Conservation (phyloP, 148 eudicot species). For the Chenopodium formosanum region DNA sequence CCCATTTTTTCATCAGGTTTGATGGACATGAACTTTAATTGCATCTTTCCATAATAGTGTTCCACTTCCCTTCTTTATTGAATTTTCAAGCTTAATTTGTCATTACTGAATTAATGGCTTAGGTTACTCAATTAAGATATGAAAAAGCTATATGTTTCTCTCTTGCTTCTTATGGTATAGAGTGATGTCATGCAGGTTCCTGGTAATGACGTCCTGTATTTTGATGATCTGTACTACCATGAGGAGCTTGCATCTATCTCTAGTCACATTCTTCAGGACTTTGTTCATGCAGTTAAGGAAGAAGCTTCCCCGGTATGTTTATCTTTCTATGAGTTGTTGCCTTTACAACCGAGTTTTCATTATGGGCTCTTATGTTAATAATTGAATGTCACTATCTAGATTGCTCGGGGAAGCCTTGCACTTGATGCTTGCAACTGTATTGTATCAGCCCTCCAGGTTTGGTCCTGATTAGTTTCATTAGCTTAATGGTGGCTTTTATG, state of each 20-base stretch:
- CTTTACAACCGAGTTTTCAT: slow-evolving; percentile 8
- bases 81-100: neutral
- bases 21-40: neutral
- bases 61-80: neutral
- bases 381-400: slow-evolving; percentile 34
- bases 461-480: slow-evolving; percentile 1
- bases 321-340: slow-evolving; percentile 9
- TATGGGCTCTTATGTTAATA: slow-evolving; percentile 15
- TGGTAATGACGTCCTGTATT: slow-evolving; percentile 45
- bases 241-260: slow-evolving; percentile 56
- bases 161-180: neutral
- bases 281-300: slow-evolving; percentile 39
- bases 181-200: slow-evolving; percentile 36
- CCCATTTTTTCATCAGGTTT: neutral
- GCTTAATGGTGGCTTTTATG: slow-evolving; percentile 1
- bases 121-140: neutral
- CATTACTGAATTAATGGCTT: neutral
- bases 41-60: neutral
- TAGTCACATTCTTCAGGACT: slow-evolving; percentile 34
- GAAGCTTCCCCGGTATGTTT: slow-evolving; percentile 56
- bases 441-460: slow-evolving; percentile 47
- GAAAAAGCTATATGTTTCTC: too few relatives aligned
- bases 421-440: slow-evolving; percentile 78
- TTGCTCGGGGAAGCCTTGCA: slow-evolving; percentile 64
- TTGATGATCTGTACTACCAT: slow-evolving; percentile 42